These are phyloP conservation scores for Yarrowia sp. DNA, from an alignment of 805 yeast genomes.

Conservation along the genomic window DNA sequence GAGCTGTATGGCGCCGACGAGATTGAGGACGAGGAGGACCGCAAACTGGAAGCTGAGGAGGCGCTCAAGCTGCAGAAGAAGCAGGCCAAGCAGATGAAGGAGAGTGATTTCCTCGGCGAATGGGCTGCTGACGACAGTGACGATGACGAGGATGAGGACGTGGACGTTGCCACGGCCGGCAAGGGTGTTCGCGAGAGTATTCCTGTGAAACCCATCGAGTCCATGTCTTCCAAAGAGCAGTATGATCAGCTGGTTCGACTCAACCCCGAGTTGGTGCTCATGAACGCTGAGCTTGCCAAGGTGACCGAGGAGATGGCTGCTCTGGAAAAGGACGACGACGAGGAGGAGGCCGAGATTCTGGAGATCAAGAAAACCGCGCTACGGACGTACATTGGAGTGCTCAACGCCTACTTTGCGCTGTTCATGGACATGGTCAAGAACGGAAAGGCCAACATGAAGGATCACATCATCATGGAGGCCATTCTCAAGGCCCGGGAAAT, in stretches of 20 bases:
- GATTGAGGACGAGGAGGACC: slow-evolving; percentile 75
- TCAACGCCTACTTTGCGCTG: slow-evolving; percentile 79
- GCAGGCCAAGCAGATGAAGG: slow-evolving; percentile 69
- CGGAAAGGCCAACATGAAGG: slow-evolving; percentile 73
- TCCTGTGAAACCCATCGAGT: slow-evolving; percentile 45
- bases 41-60: slow-evolving; percentile 81
- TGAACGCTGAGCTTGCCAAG: slow-evolving; percentile 65
- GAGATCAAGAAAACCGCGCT: slow-evolving; percentile 70
- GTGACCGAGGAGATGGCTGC: slow-evolving; percentile 48
- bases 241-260: slow-evolving; percentile 59
- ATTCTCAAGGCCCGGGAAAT: slow-evolving; percentile 81
- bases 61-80: slow-evolving; percentile 85
- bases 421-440: slow-evolving; percentile 63
- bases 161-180: slow-evolving; percentile 77
- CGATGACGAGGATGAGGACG: slow-evolving; percentile 73
- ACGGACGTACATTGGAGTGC: slow-evolving; percentile 77
- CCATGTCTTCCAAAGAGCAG: slow-evolving; percentile 55
- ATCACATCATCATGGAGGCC: slow-evolving; percentile 88
- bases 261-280: slow-evolving; percentile 85
- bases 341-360: slow-evolving; percentile 40
- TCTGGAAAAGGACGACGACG: slow-evolving; percentile 40
- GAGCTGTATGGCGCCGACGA: slow-evolving; percentile 67
- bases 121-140: slow-evolving; percentile 58
- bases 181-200: slow-evolving; percentile 56
- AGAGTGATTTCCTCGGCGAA: slow-evolving; percentile 55